Evolutionary conservation across 2,329 filamentous ascomycete genomes (phyloP).

Genomic region (Microsporum ferrugineum): DNA sequence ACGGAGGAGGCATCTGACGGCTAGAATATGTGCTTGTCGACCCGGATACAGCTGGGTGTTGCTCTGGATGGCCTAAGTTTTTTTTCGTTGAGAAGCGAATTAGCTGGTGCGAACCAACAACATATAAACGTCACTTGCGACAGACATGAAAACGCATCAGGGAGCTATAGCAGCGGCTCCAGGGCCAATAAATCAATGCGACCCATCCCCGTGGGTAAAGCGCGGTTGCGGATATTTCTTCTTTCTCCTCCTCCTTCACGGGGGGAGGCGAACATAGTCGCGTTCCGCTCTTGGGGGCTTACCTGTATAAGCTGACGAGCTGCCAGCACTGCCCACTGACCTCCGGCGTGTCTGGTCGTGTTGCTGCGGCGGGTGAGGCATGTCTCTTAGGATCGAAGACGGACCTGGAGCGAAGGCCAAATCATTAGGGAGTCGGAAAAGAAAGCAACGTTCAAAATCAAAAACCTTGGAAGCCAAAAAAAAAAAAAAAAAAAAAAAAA

Average conservation of each 20-base stretch:
- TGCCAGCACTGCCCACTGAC: slow-evolving; percentile 28
- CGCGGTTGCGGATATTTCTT: slow-evolving; percentile 1
- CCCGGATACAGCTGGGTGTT: slow-evolving; percentile 20
- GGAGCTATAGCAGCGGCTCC: not conserved
- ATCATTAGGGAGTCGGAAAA: slow-evolving; percentile 8
- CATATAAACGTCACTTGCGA: not conserved
- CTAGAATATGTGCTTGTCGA: slow-evolving; percentile 26
- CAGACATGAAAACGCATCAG: not conserved
- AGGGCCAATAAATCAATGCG: not conserved
- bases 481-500: not conserved
- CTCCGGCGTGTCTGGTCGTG: slow-evolving; percentile 26
- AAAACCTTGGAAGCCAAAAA: not conserved
- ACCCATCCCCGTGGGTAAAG: not conserved
- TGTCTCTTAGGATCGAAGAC: slow-evolving; percentile 19
- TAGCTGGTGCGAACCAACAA: not conserved
- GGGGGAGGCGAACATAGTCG: not conserved
- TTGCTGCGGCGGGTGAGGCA: slow-evolving; percentile 26
- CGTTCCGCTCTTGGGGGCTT: slow-evolving; percentile 19
- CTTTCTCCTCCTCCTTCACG: not conserved
- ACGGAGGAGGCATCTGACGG: slow-evolving; percentile 42
- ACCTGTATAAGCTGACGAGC: slow-evolving; percentile 27
- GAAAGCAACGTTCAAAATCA: not conserved
- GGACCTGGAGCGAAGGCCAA: slow-evolving; percentile 1
- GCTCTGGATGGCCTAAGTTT: slow-evolving; percentile 11
- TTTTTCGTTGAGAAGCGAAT: not conserved